A percentile compares a stretch with the other conserved stretches of the same genome.
These are phyloP conservation scores for Thymus mandschuricus DNA, from an alignment of 257 asterid species.

Conservation along the genomic window DNA sequence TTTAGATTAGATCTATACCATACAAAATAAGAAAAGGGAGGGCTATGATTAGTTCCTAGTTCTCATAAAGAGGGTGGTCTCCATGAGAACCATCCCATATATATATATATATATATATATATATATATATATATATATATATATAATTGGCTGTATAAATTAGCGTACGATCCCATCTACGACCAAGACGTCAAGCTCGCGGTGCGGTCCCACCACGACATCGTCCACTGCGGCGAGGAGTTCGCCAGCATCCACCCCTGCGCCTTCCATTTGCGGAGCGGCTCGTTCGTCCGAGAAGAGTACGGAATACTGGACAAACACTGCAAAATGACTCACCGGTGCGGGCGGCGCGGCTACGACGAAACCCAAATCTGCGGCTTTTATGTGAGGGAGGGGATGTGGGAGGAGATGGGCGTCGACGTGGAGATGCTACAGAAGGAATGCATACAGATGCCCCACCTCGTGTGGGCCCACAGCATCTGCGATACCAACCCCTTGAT, in stretches of 20 bases:
- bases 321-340: neutral
- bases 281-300: no score
- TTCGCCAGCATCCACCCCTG: neutral
- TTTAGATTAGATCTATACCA: no score
- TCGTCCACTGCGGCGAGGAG: neutral
- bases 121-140: no score
- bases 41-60: no score
- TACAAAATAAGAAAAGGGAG: no score
- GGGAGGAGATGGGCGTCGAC: no score
- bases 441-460: neutral
- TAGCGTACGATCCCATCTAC: no score
- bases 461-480: neutral
- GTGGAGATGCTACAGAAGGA: neutral
- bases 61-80: no score
- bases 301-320: neutral
- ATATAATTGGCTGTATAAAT: no score
- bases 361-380: neutral
- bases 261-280: neutral
- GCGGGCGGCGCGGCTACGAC: neutral
- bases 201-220: neutral
- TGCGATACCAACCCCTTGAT: neutral
- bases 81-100: no score
- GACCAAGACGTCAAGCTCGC: neutral
- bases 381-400: neutral
- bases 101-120: no score